Evolutionary conservation across 805 yeast species (phyloP).

Genomic region (Starmera quercuum): DNA sequence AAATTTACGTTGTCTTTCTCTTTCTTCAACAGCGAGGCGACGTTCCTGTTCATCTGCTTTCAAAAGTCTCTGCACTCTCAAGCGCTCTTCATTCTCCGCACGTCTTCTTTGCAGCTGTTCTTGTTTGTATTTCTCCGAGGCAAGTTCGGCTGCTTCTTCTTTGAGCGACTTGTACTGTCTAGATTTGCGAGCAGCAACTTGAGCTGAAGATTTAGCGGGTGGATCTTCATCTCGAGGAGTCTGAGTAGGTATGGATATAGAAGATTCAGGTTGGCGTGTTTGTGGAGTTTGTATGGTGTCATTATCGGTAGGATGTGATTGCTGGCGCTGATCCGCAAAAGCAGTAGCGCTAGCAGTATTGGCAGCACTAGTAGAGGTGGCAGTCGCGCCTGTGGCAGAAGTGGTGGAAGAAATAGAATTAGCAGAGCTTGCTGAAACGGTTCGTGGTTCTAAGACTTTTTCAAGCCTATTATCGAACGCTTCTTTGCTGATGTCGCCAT

Average conservation of each 20-base stretch:
- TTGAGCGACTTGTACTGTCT: slow-evolving; percentile 22
- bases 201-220: slow-evolving; percentile 2
- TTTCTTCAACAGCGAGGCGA: slow-evolving; percentile 9
- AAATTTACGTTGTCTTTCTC: slow-evolving; percentile 12
- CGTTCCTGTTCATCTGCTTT: slow-evolving; percentile 47
- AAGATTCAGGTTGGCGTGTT: slow-evolving; percentile 3
- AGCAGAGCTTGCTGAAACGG: neutral
- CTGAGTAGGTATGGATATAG: slow-evolving; percentile 3
- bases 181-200: slow-evolving; percentile 2
- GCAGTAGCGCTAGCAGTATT: neutral
- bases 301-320: slow-evolving; percentile 1
- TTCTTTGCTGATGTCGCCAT: slow-evolving; percentile 21
- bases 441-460: slow-evolving; percentile 9
- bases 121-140: slow-evolving; percentile 30
- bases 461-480: slow-evolving; percentile 21
- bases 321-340: slow-evolving; percentile 2
- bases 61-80: slow-evolving; percentile 45
- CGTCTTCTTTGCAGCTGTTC: slow-evolving; percentile 27
- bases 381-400: neutral
- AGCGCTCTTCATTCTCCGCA: slow-evolving; percentile 41
- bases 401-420: neutral
- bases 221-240: slow-evolving; percentile 5
- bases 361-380: slow-evolving; percentile 2
- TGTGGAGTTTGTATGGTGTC: neutral
- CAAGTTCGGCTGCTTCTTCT: slow-evolving; percentile 33